A percentile compares a stretch with the other conserved stretches of the same genome.
These are phyloP conservation scores for Solanum peruvianum DNA, from an alignment of 257 asterid genomes.

Conservation along the genomic window DNA sequence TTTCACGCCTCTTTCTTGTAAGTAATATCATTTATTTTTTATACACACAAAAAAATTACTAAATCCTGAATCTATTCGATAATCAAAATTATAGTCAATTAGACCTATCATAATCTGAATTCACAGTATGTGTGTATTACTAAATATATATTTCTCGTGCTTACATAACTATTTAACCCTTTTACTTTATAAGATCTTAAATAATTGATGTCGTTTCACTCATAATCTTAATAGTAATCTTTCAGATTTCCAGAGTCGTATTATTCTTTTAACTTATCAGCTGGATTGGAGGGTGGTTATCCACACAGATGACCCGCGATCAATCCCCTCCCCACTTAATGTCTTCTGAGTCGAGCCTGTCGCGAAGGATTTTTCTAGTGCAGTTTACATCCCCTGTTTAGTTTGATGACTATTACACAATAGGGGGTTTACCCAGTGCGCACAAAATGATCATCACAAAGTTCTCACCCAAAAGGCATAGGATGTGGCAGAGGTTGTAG, in stretches of 20 bases:
- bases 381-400: too few species aligned
- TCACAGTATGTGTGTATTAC: not conserved
- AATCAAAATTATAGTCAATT: not conserved
- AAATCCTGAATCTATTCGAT: not conserved
- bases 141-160: not conserved
- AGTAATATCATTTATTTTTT: not conserved
- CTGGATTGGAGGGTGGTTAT: too few species aligned
- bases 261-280: not conserved
- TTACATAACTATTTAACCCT: not conserved
- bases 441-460: too few species aligned
- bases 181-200: not conserved
- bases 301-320: too few species aligned
- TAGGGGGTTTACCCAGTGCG: too few species aligned
- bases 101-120: not conserved
- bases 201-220: not conserved
- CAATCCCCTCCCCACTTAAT: too few species aligned
- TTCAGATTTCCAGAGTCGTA: not conserved
- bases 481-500: too few species aligned
- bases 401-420: too few species aligned
- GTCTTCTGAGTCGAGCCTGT: too few species aligned
- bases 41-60: not conserved
- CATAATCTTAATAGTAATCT: not conserved
- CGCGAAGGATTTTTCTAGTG: too few species aligned
- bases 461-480: too few species aligned
- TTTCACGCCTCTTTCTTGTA: not conserved